Evolutionary conservation across 169 alveolate genomes (phyloP), one percentile per base, ranked within the genome.

Genomic region (Cyclospora cayetanensis): DNA sequence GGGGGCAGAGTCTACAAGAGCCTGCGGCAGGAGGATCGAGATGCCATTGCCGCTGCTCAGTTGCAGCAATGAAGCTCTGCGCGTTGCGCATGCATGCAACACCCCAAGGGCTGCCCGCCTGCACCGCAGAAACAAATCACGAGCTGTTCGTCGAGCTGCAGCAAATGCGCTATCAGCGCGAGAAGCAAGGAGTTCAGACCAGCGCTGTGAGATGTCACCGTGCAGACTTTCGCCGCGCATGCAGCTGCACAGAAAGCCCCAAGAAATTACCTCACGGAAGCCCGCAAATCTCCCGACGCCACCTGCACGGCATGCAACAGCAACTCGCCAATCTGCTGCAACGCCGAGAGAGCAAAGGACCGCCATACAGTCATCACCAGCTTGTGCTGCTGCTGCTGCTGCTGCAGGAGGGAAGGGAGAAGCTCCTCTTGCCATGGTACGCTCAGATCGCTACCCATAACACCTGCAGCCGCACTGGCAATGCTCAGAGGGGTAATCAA

Each of bases 1-100:
- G 25, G 89, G 89, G 1, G 89, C 46, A 52, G 89, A 34, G 76
- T 80, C 89, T 50, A 63, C 89, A 27, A 80, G 89, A 0, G 74
- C 89, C 76, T 80, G 89, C 46, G 89, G 89, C 74, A 80, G 37
- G 35, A 80, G 74, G 0, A 80, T 0, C 53, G 89, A 46, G 50
- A 80, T 52, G 74, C 74, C 39, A 63, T 39, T 50, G 89, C 34
- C 52, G 68, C 87, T 77, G 74, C 53, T 29, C 15, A 42, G 66
- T 34, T 80, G 89, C 76, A 80, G 74, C 76, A 80, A 52, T 4
- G 89, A 80, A 34, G 89, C 76, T 74, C 89, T 70, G 76, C 89
- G 52, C 4, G 72, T 80, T 35, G 89, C 89, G 25, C 53, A 29
- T 31, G 74, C 89, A 35, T 80, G 89, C 55, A 80, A 35, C 70